Evolutionary conservation across 495 filamentous ascomycete species (phyloP).

Genomic region (Penicillium macrosclerotiorum): DNA sequence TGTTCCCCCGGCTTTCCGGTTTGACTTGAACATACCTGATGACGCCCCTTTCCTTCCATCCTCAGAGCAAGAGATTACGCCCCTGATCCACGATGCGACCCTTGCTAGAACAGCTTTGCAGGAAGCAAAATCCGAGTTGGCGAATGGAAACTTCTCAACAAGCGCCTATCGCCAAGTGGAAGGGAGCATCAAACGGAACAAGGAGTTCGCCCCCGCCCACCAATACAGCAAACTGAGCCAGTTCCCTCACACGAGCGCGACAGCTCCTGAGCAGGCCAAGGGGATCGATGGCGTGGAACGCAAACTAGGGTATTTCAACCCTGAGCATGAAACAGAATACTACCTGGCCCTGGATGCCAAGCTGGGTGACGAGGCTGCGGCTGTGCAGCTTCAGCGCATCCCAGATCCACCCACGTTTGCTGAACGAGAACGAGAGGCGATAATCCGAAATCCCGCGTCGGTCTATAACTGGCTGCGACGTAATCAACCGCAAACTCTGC

Average conservation of each 20-base stretch:
- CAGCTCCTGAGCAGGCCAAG: conserved; percentile 13
- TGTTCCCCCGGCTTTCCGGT: conserved; percentile 71
- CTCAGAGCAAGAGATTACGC: conserved; percentile 37
- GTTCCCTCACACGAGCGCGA: conserved; percentile 29
- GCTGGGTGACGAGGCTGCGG: conserved; percentile 51
- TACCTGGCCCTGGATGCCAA: conserved; percentile 67
- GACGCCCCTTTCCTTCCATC: conserved; percentile 38
- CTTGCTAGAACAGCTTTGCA: conserved; percentile 39
- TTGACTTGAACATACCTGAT: conserved; percentile 51
- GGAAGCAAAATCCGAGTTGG: conserved; percentile 44
- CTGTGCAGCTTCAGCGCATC: conserved; percentile 30
- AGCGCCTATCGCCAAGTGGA: conserved; percentile 40
- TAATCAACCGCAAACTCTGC: conserved; percentile 76
- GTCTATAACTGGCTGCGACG: conserved; percentile 89
- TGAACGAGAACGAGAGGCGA: conserved; percentile 57
- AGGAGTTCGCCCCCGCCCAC: conserved; percentile 36
- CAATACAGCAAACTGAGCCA: conserved; percentile 33
- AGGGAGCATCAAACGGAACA: conserved; percentile 36
- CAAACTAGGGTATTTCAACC: conserved; percentile 60
- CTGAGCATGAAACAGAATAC: conserved; percentile 79
- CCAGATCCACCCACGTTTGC: conserved; percentile 40
- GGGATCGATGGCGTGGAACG: conserved; percentile 21
- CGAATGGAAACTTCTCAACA: conserved; percentile 38
- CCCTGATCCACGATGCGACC: conserved; percentile 37
- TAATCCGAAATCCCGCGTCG: conserved; percentile 74